These are phyloP conservation scores for Agrocybe praecox DNA, from an alignment of 768 basidiomycete species.

Conservation along the genomic window DNA sequence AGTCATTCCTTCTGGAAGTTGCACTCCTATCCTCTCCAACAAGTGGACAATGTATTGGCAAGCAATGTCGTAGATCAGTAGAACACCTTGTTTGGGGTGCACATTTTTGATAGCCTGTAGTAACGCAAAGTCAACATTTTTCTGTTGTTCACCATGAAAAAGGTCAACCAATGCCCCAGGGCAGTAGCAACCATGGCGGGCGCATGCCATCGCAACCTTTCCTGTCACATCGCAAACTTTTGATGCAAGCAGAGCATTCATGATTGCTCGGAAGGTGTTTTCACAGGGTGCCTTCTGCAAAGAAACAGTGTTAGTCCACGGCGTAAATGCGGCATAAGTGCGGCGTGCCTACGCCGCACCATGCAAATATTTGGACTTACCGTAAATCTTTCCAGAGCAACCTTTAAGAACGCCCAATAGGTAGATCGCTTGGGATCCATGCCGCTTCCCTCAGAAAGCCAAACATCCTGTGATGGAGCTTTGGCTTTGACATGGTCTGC, in stretches of 20 bases:
- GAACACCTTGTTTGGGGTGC: slow-evolving; percentile 7
- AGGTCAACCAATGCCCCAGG: slow-evolving; percentile 18
- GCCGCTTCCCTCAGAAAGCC: slow-evolving; percentile 16
- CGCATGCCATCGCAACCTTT: slow-evolving; percentile 15
- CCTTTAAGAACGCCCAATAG: slow-evolving; percentile 11
- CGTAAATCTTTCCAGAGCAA: slow-evolving; percentile 7
- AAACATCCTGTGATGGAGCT: slow-evolving; percentile 9
- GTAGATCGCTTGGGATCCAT: slow-evolving; percentile 11
- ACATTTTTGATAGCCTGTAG: slow-evolving; percentile 12
- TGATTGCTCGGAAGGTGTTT: slow-evolving; percentile 14
- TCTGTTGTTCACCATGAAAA: slow-evolving; percentile 23
- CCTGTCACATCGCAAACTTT: slow-evolving; percentile 16
- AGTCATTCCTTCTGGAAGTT: not conserved
- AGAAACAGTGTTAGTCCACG: not conserved
- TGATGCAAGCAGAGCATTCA: not conserved
- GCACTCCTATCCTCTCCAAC: not conserved
- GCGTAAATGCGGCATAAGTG: not conserved
- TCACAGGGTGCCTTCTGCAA: slow-evolving; percentile 18
- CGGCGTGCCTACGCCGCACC: not conserved
- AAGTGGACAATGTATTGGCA: not conserved
- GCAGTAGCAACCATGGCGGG: slow-evolving; percentile 18
- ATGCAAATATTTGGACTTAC: slow-evolving; percentile 3
- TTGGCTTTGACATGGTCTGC: slow-evolving; percentile 11
- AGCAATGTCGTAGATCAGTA: not conserved
- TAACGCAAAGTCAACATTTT: slow-evolving; percentile 19